Evolutionary conservation across 225 moss, liverwort and hornwort species (phyloP), one percentile per base, ranked within the genome.

Genomic region (Lunularia cruciata): DNA sequence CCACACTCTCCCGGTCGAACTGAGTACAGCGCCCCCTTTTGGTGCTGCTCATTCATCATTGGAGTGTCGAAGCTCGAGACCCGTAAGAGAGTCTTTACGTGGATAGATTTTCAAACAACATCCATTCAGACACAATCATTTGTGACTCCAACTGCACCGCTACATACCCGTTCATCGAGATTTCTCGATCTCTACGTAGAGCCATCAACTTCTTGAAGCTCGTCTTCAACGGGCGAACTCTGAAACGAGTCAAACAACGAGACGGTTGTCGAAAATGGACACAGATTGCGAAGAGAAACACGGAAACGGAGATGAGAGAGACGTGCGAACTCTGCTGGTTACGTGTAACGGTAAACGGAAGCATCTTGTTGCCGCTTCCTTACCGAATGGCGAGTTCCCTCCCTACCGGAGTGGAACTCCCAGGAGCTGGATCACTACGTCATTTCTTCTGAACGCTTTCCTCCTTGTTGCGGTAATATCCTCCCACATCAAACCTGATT

Each of bases 381-480:
- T 81, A 58, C 79, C 86, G 18, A 84, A 73, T 60, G 61, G 77
- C 36, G 35, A 52, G 34, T 23, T 51, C 35, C 20, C 67, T 37
- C 22, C 49, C 16, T 32, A 47, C 22, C 8, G 48, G 30, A 47
- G 19, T 40, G 61, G 39, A 26, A 61, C 20, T 35, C 64, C 82
- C 4, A 75, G 43, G 53, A 75, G 77, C 72, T 87, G 89, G 86
- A 54, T 81, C 31, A 69, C 80, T 6, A 83, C 74, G 57, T 80
- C 83, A 46, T 73, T 94, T 61, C 68, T 80, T 40, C 66, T 94
- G 64, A 80, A 76, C 45, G 25, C 77, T 63, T 57, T 89, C 67
- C 81, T 93, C 19, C 42, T 87, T 13, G 79, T 79, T 36, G 78
- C 67, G 4, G 55, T 80, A 25, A 34, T 72, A 23, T 68, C 37